Conservation (phyloP, 2,329 filamentous ascomycete species). For the Colletotrichum cordylinicola region DNA sequence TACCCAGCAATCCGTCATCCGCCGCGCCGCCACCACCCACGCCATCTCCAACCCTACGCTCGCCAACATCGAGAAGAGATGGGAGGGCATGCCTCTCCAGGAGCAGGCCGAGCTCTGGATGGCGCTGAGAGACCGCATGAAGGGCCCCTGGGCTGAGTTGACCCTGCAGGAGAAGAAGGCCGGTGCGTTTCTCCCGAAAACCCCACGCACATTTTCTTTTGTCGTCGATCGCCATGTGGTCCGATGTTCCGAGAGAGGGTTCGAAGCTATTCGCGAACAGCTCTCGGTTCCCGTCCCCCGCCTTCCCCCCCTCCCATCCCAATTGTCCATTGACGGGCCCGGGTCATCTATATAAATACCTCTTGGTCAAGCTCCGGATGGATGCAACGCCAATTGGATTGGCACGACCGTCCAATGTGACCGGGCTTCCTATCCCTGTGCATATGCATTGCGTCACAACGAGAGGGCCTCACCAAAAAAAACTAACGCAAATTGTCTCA, state of each 20-base stretch:
- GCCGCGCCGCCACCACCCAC: constrained; percentile 72
- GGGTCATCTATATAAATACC: not conserved
- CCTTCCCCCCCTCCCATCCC: not conserved
- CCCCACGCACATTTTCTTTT: not conserved
- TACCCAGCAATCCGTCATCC: constrained; percentile 46
- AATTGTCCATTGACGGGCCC: not conserved
- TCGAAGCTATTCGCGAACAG: not conserved
- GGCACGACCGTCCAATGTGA: not conserved
- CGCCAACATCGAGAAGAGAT: constrained; percentile 98
- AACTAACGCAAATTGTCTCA: constrained; percentile 45
- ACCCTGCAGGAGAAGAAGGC: constrained; percentile 99
- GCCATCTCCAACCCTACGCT: constrained; percentile 98
- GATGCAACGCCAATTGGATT: constrained; percentile 9
- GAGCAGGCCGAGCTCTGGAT: constrained; percentile 99
- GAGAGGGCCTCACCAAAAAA: constrained; percentile 6
- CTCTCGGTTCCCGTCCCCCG: not conserved
- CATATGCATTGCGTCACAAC: constrained; percentile 18
- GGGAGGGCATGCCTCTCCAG: constrained; percentile 96
- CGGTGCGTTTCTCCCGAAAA: constrained; percentile 68
- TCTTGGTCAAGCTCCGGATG: not conserved
- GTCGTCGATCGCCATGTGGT: constrained; percentile 4
- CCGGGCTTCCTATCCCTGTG: not conserved
- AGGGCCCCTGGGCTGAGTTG: constrained; percentile 94
- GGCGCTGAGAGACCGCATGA: constrained; percentile 97
- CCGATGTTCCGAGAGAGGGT: not conserved